These are phyloP conservation scores for Trypanosomatidae sp. DNA, from an alignment of 208 protist species.

Conservation along the genomic window DNA sequence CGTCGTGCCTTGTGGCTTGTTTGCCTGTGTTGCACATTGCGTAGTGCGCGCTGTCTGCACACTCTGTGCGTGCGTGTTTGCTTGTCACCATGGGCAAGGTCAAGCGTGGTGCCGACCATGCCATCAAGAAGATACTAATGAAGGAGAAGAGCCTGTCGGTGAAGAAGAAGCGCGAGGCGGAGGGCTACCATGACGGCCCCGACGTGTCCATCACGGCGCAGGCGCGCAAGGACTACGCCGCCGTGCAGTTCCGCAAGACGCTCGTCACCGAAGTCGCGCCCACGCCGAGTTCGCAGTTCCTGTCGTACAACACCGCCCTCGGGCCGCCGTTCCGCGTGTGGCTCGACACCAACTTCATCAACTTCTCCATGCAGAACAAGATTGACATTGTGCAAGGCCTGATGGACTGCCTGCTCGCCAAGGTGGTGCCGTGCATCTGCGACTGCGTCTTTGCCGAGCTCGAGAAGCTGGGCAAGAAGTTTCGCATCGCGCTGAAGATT, in stretches of 20 bases:
- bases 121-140: slow-evolving; percentile 87
- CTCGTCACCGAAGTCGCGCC: slow-evolving; percentile 48
- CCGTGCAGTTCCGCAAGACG: slow-evolving; percentile 40
- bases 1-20: no score
- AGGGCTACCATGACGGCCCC: slow-evolving; percentile 36
- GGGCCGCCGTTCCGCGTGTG: slow-evolving; percentile 98
- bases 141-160: slow-evolving; percentile 73
- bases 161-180: slow-evolving; percentile 84
- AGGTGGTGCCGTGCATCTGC: slow-evolving; percentile 97
- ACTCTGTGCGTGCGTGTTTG: neutral
- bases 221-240: slow-evolving; percentile 47
- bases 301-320: slow-evolving; percentile 95
- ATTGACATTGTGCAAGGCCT: slow-evolving; percentile 96
- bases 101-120: slow-evolving; percentile 46
- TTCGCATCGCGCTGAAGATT: slow-evolving; percentile 86
- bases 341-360: slow-evolving; percentile 99
- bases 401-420: slow-evolving; percentile 99
- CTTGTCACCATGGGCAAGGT: slow-evolving; percentile 57
- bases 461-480: slow-evolving; percentile 97
- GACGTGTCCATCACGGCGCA: slow-evolving; percentile 17
- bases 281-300: slow-evolving; percentile 88
- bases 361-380: slow-evolving; percentile 99
- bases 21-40: slow-evolving; percentile 1
- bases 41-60: neutral
- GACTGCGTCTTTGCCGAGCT: slow-evolving; percentile 99